Percentiles rank a stretch among this genome's conserved stretches.
Evolutionary conservation across 2,329 filamentous ascomycete species (phyloP).

Genomic region (Alternaria incomplexa): DNA sequence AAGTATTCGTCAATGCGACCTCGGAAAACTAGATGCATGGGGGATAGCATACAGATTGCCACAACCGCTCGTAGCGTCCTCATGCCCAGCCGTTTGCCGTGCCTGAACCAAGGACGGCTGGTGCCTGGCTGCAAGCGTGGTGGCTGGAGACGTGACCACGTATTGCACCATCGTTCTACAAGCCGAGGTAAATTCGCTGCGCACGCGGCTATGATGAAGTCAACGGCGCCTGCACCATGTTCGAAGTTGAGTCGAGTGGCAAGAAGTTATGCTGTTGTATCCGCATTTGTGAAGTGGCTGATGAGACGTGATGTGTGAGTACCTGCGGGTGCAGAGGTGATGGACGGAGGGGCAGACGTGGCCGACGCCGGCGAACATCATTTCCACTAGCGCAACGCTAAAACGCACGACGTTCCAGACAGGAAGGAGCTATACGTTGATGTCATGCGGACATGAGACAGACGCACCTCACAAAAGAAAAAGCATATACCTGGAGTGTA

Average conservation of each 20-base stretch:
- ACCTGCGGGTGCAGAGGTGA: not conserved
- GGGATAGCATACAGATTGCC: not conserved
- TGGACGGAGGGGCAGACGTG: not conserved
- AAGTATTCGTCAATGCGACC: not conserved
- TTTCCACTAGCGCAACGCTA: not conserved
- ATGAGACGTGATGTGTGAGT: not conserved
- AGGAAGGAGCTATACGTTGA: not conserved
- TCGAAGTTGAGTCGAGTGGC: not conserved
- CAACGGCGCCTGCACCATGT: not conserved
- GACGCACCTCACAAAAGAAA: too few species aligned
- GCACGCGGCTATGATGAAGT: not conserved
- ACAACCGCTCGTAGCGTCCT: not conserved
- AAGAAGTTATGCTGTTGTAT: not conserved
- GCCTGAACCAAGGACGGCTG: not conserved
- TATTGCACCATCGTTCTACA: not conserved
- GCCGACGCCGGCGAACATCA: not conserved
- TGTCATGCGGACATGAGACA: not conserved
- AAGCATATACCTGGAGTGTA: not conserved
- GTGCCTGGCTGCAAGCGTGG: not conserved
- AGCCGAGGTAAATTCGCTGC: not conserved
- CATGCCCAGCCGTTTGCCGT: not conserved
- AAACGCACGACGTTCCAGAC: not conserved
- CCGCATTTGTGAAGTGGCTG: not conserved
- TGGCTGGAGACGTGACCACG: not conserved
- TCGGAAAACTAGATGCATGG: not conserved